phyloP scores from a whole-genome alignment of 1,139 yeast species.

The Hemisphaericaspora lyxosophila region DNA sequence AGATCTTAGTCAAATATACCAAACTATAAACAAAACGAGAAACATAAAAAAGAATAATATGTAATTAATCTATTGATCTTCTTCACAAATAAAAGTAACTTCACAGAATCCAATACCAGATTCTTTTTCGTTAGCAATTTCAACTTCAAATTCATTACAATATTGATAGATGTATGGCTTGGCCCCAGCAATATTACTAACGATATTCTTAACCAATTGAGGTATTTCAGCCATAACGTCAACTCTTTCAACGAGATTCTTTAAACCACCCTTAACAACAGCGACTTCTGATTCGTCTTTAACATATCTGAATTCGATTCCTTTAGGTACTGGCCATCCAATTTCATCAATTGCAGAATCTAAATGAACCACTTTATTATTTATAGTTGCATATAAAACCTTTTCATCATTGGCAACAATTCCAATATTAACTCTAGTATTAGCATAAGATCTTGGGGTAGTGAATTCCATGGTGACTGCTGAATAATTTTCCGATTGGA shows the following conservation, averaged over 20 bases:
- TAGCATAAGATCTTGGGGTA: constrained; percentile 87
- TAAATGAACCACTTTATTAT: constrained; percentile 65
- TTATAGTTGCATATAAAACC: constrained; percentile 62
- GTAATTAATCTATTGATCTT: constrained; percentile 8
- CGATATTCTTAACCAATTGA: constrained; percentile 87
- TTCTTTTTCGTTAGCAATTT: constrained; percentile 43
- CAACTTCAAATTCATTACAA: constrained; percentile 54
- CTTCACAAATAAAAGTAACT: constrained; percentile 71
- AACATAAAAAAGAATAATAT: not conserved
- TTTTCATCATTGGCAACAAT: constrained; percentile 65
- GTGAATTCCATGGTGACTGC: constrained; percentile 94
- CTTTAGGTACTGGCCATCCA: constrained; percentile 88
- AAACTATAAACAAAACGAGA: not conserved
- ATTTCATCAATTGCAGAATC: constrained; percentile 67
- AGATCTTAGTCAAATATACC: not conserved
- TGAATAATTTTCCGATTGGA: constrained; percentile 72
- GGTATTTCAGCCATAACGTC: constrained; percentile 99
- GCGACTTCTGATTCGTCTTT: constrained; percentile 29
- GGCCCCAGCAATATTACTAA: constrained; percentile 92
- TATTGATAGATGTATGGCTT: constrained; percentile 94
- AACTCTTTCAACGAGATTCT: constrained; percentile 74
- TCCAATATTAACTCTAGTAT: constrained; percentile 77
- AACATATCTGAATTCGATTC: constrained; percentile 61
- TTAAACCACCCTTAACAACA: constrained; percentile 57
- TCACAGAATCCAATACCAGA: constrained; percentile 75